phyloP scores from a whole-genome alignment of 2,329 filamentous ascomycete species.

The Aschersonia sp. region DNA sequence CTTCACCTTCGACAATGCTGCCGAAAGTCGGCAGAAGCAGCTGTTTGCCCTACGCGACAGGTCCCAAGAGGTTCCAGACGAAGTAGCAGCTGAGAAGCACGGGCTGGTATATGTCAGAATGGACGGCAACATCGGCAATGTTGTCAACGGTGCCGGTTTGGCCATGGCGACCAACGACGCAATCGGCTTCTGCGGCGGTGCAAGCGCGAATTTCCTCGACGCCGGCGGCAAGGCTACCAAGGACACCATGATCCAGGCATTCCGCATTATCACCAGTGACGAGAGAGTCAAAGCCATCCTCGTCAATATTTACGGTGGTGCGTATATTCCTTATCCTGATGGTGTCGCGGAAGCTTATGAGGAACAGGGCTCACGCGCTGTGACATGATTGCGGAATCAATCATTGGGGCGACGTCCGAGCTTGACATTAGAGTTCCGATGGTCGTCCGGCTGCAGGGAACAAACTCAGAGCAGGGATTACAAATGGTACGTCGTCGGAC shows the following conservation, averaged over 20 bases:
- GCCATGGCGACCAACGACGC: conserved; percentile 88
- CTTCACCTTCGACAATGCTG: conserved; percentile 33
- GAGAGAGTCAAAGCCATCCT: conserved; percentile 52
- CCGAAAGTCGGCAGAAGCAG: conserved; percentile 22
- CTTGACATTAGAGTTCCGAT: conserved; percentile 25
- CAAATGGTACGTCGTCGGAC: conserved; percentile 19
- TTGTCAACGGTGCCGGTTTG: conserved; percentile 80
- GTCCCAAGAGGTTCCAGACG: conserved; percentile 16
- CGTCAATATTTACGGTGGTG: conserved; percentile 40
- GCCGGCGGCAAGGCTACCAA: conserved; percentile 79
- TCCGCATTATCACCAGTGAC: conserved; percentile 60
- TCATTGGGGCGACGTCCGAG: conserved; percentile 24
- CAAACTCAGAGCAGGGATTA: conserved; percentile 25
- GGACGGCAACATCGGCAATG: conserved; percentile 54
- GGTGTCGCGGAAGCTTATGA: background rate
- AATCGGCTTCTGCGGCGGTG: conserved; percentile 50
- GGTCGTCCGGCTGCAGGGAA: conserved; percentile 31
- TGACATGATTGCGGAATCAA: conserved; percentile 36
- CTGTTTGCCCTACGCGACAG: conserved; percentile 23
- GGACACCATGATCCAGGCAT: conserved; percentile 64
- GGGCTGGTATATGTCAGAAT: conserved; percentile 69
- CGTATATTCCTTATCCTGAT: conserved; percentile 1
- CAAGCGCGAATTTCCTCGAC: conserved; percentile 73
- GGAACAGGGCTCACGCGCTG: conserved; percentile 28
- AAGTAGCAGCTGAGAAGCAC: conserved; percentile 29